Evolutionary conservation across 2,329 filamentous ascomycete genomes (phyloP).

Genomic region (Curvularia spicifera): DNA sequence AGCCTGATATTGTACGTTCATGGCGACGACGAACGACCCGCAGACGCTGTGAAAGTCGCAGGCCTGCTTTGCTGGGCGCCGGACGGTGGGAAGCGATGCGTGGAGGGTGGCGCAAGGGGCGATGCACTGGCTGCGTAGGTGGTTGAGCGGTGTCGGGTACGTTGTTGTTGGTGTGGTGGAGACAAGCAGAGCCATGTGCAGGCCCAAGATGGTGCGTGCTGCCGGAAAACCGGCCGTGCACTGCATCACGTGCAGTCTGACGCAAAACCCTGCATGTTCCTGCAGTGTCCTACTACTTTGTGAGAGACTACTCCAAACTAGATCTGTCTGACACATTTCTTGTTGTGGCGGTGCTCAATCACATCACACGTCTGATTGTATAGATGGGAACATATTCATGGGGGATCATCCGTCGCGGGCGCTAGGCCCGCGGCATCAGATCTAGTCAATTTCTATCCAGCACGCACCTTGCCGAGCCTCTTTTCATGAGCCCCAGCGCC

Average conservation of each 20-base stretch:
- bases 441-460: conserved; percentile 43
- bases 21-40: conserved; percentile 47
- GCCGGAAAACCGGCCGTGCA: neutral
- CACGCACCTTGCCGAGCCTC: conserved; percentile 23
- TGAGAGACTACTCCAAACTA: neutral
- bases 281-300: neutral
- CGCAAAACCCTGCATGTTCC: conserved; percentile 1
- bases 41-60: conserved; percentile 26
- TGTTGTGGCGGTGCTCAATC: neutral
- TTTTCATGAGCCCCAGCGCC: conserved; percentile 22
- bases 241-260: neutral
- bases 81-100: conserved; percentile 5
- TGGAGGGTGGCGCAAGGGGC: conserved; percentile 1
- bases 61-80: conserved; percentile 20
- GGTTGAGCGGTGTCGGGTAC: conserved; percentile 18
- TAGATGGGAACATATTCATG: conserved; percentile 2
- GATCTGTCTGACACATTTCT: neutral
- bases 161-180: conserved; percentile 31
- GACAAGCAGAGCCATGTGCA: conserved; percentile 27
- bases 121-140: conserved; percentile 9
- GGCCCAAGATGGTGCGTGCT: conserved; percentile 12
- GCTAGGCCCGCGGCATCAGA: conserved; percentile 26
- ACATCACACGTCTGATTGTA: neutral
- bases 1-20: conserved; percentile 68
- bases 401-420: conserved; percentile 35